A percentile compares a stretch with the other conserved stretches of the same genome.
Conservation (phyloP, 139 green algal genomes). For the Picochlorum sp. region DNA sequence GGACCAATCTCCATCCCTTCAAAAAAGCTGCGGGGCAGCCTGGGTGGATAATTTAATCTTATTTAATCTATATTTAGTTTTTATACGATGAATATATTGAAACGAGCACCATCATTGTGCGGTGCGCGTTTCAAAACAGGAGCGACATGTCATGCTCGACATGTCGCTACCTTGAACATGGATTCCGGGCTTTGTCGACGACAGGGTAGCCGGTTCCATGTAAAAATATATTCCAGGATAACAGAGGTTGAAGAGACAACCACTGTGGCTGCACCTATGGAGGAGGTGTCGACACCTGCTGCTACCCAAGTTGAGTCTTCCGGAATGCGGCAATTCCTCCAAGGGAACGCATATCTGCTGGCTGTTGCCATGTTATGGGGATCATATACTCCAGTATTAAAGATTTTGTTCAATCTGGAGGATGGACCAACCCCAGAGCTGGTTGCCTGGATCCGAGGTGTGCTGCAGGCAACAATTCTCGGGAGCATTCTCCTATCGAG, state of each 20-base stretch:
- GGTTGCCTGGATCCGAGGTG: constrained; percentile 16
- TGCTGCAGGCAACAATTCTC: constrained; percentile 16
- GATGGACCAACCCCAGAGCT: constrained; percentile 11
- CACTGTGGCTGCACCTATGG: too few species aligned
- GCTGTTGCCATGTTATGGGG: constrained; percentile 14
- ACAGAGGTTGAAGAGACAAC: too few species aligned
- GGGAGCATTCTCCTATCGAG: not conserved
- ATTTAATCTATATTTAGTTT: not conserved
- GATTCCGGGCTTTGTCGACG: not conserved
- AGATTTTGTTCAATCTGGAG: constrained; percentile 11
- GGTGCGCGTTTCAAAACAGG: too few species aligned
- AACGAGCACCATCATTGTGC: too few species aligned
- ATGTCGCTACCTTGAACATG: too few species aligned
- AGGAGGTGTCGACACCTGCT: too few species aligned
- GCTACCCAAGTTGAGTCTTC: not conserved
- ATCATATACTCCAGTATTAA: constrained; percentile 21
- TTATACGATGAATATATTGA: not conserved
- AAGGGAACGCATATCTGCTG: constrained; percentile 18
- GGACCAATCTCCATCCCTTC: too few species aligned
- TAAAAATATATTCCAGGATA: constrained; percentile 9
- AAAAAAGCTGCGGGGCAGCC: too few species aligned
- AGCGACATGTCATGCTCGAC: too few species aligned
- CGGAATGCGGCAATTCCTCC: not conserved
- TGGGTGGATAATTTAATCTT: not conserved
- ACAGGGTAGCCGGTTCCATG: constrained; percentile 9